Conservation (phyloP, 805 yeast species). For the Metschnikowia drakensbergensis region DNA sequence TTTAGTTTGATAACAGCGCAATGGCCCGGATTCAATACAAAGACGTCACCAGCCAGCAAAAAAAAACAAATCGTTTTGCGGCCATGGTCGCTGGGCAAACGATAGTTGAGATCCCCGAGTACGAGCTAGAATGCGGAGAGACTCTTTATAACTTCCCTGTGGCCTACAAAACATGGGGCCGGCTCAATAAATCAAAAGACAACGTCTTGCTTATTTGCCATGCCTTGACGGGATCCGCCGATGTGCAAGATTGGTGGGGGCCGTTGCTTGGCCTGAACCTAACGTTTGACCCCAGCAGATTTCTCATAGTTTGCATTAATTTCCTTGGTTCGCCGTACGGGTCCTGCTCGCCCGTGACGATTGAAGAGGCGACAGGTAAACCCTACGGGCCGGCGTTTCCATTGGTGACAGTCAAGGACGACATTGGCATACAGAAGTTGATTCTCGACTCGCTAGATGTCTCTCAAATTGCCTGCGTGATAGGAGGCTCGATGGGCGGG, state of each 20-base stretch:
- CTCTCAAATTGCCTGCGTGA: constrained; percentile 72
- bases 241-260: constrained; percentile 99
- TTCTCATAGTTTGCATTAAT: constrained; percentile 82
- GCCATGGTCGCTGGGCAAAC: constrained; percentile 72
- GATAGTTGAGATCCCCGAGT: constrained; percentile 71
- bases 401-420: constrained; percentile 89
- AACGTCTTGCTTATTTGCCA: constrained; percentile 92
- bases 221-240: constrained; percentile 93
- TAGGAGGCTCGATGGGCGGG: constrained; percentile 99
- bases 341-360: constrained; percentile 83
- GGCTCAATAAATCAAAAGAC: constrained; percentile 60
- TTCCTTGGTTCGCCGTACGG: constrained; percentile 98
- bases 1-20: neutral
- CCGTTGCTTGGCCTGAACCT: constrained; percentile 80
- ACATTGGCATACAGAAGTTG: constrained; percentile 70
- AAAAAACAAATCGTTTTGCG: constrained; percentile 59
- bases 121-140: constrained; percentile 80
- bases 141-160: constrained; percentile 70
- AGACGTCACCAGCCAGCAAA: constrained; percentile 44
- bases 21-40: constrained; percentile 21
- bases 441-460: constrained; percentile 80
- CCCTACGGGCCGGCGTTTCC: constrained; percentile 95
- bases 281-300: constrained; percentile 88
- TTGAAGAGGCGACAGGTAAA: constrained; percentile 70
- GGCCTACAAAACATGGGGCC: constrained; percentile 96